phyloP scores from a whole-genome alignment of 768 basidiomycete genomes.

The Cyclocybe aegerita region DNA sequence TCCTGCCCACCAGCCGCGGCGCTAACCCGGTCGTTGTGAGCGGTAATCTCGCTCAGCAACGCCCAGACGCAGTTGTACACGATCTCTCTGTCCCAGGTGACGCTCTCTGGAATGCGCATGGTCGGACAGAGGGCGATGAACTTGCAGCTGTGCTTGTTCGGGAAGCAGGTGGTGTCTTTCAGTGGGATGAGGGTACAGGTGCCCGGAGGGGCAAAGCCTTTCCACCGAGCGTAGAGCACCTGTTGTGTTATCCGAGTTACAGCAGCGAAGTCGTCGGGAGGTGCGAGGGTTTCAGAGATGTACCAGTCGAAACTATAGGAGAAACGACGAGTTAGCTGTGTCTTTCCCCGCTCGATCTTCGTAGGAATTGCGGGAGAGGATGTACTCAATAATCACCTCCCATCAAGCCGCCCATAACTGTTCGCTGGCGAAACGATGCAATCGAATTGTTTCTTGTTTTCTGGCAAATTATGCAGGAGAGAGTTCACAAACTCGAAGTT shows the following conservation, averaged over 20 bases:
- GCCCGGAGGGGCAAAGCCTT: slow-evolving; percentile 26
- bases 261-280: slow-evolving; percentile 4
- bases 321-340: not conserved
- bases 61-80: slow-evolving; percentile 29
- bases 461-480: slow-evolving; percentile 1
- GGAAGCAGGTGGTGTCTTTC: slow-evolving; percentile 8
- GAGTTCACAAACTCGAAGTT: slow-evolving; percentile 12
- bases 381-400: slow-evolving; percentile 9
- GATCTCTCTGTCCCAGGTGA: slow-evolving; percentile 24
- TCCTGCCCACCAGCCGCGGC: not conserved
- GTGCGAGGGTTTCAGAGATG: slow-evolving; percentile 13
- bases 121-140: slow-evolving; percentile 25
- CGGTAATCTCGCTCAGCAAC: slow-evolving; percentile 10
- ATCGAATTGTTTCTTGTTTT: slow-evolving; percentile 11
- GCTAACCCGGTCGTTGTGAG: slow-evolving; percentile 6
- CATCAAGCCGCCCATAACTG: slow-evolving; percentile 19
- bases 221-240: slow-evolving; percentile 19
- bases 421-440: slow-evolving; percentile 24
- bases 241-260: slow-evolving; percentile 16
- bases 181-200: slow-evolving; percentile 25
- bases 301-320: slow-evolving; percentile 16
- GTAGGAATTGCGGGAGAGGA: not conserved
- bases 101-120: slow-evolving; percentile 25
- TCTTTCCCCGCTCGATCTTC: not conserved
- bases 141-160: slow-evolving; percentile 17